phyloP scores from a whole-genome alignment of 2,329 filamentous ascomycete species.

The Pestalotiopsis sp. region DNA sequence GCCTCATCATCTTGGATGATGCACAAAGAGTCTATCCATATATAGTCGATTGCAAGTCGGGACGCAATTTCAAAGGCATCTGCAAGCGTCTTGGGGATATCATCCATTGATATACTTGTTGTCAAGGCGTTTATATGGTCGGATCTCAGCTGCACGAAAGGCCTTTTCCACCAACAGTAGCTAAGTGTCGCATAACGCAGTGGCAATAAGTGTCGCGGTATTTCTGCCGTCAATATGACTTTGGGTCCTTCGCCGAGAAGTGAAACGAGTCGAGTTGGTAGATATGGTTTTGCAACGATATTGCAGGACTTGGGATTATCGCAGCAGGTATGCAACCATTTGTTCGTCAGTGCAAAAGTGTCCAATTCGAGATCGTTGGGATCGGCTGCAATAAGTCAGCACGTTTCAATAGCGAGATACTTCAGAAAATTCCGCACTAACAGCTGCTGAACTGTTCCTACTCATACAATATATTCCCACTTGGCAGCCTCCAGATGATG shows the following conservation, averaged over 20 bases:
- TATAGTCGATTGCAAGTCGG: not conserved
- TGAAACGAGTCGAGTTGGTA: not conserved
- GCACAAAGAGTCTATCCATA: not conserved
- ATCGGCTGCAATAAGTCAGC: not conserved
- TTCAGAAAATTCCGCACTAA: too few species aligned
- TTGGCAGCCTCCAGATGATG: too few species aligned
- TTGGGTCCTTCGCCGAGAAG: not conserved
- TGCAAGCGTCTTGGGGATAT: not conserved
- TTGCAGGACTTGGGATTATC: not conserved
- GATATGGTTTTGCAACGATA: not conserved
- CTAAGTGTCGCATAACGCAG: not conserved
- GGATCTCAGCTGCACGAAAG: not conserved
- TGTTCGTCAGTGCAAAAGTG: not conserved
- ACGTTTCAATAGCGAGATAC: not conserved
- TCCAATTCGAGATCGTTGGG: not conserved
- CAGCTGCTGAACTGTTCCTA: too few species aligned
- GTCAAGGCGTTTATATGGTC: not conserved
- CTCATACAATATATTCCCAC: too few species aligned
- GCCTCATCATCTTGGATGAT: not conserved
- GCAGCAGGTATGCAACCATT: not conserved
- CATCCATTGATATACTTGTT: not conserved
- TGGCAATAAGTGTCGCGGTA: rapidly evolving
- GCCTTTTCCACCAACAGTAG: not conserved
- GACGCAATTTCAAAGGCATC: not conserved
- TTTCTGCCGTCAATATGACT: not conserved